Evolutionary conservation across 2,329 filamentous ascomycete genomes (phyloP), one percentile per base, ranked within the genome.

Genomic region (Arachnopeziza araneosa): DNA sequence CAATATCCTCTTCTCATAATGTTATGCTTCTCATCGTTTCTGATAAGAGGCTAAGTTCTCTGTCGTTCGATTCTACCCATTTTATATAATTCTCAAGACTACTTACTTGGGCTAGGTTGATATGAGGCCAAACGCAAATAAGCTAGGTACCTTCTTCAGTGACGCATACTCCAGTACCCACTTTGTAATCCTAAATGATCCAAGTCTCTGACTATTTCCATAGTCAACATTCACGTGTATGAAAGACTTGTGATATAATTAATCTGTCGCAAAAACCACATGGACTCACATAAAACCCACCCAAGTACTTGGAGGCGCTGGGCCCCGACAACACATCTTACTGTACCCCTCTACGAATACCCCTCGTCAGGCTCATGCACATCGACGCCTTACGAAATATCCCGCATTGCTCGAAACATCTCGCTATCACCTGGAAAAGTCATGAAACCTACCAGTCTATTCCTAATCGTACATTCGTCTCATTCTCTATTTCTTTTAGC

Each of bases 391-490:
- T 44, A 44, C 36, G 6, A 44, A 44, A 44, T 44, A 44, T 44
- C 36, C 36, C 36, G 36, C 36, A 44, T 14, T 12, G 3, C 12
- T 44, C 36, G 14, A 44, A 44, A 44, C 12, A 30, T 30, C 5
- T 30, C 4, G 9, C 26, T 30, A 4, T 14, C 5, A 44, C 12
- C 17, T 14, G 36, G 36, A 44, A n/a, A n/a, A 44, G 6, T 17
- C 36, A 44, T 44, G 36, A 30, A 3, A 8, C 17, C 64, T 61
- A 57, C n/a, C 55, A 52, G 17, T 65, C 58, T 64, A 60, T 61
- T 26, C 14, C 49, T 60, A 61, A 48, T 66, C 54, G 60, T 66
- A 66, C 61, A 64, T 17, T 54, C 57, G 24, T 56, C 17, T 19
- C 36, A 14, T 44, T 44, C 17, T 19, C 36, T 44, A 19, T 44